Evolutionary conservation across 768 basidiomycete genomes (phyloP), one percentile per base, ranked within the genome.

Genomic region (Boletus bicolor): DNA sequence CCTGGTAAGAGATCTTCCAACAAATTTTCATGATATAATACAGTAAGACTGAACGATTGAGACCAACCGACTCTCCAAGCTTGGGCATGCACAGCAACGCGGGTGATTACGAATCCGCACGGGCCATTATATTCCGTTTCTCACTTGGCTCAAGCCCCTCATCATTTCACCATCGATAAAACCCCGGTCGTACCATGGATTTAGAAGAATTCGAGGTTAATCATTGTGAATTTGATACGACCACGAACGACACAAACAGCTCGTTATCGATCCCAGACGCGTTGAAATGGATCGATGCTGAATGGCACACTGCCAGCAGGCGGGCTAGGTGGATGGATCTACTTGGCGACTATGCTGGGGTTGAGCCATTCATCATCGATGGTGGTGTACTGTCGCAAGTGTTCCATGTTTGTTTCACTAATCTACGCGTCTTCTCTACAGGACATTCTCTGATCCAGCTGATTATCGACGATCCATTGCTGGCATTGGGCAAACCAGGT

Each of bases 261-360:
- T 50, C 55, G 37, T 35, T 57, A 37, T 64, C 68, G 37, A 42
- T 65, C 15, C 17, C 50, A 12, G 48, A 64, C 14, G 69, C 75
- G 2, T 51, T 77, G 15, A 52, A 60, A 19, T 58, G 59, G 51
- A 51, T 78, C 7, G 76, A 78, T 58, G 58, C 55, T 14, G 54
- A 54, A 44, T 81, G 80, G 80, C 80, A 75, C 56, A 58, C 66
- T 30, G 65, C 68, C 28, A 71, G 68, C 63, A 70, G 74, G 54
- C 56, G 64, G 28, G 77, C 75, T 12, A 65, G 81, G 54, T 82
- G 80, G 82, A 87, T 88, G 85, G 86, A 88, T 66, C 73, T 88
- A 9, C 69, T 88, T 30, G 85, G 85, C 4, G 87, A 86, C 63
- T 88, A 86, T 65, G 86, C 83, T 21, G 87, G 87, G 1, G 77